Conservation (phyloP, 2,329 filamentous ascomycete genomes). For the Spiromastix sp. region DNA sequence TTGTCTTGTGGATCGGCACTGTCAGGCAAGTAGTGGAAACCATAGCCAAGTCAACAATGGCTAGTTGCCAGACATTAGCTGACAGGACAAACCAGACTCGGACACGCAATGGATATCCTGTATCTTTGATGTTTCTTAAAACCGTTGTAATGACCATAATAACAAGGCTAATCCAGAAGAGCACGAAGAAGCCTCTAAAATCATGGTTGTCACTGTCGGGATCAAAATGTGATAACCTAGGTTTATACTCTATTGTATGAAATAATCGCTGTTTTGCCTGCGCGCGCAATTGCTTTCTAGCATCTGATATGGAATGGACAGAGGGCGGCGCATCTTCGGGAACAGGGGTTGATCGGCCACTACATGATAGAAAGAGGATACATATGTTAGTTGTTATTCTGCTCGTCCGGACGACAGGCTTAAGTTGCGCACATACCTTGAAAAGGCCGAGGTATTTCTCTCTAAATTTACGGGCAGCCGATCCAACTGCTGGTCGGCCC, state of each 20-base stretch:
- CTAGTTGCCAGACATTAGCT: slow-evolving; percentile 79
- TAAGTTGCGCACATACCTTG: slow-evolving; percentile 18
- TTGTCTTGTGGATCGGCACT: slow-evolving; percentile 62
- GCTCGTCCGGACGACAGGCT: neutral
- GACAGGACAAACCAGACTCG: slow-evolving; percentile 84
- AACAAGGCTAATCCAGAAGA: slow-evolving; percentile 94
- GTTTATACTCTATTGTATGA: slow-evolving; percentile 82
- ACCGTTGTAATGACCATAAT: slow-evolving; percentile 97
- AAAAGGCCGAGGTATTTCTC: slow-evolving; percentile 15
- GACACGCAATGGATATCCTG: slow-evolving; percentile 72
- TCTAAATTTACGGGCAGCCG: slow-evolving; percentile 3
- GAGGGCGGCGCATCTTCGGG: slow-evolving; percentile 90
- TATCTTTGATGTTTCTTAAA: slow-evolving; percentile 87
- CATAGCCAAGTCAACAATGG: slow-evolving; percentile 76
- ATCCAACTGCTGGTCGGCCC: neutral
- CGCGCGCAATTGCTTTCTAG: slow-evolving; percentile 71
- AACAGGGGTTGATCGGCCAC: slow-evolving; percentile 73
- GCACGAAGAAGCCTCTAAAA: slow-evolving; percentile 93
- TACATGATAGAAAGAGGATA: slow-evolving; percentile 25
- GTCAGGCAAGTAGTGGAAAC: slow-evolving; percentile 61
- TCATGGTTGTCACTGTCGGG: slow-evolving; percentile 83
- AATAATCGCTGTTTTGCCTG: slow-evolving; percentile 77
- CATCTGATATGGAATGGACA: slow-evolving; percentile 71
- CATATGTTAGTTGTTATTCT: too few species aligned
- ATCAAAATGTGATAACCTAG: slow-evolving; percentile 91